Conservation (phyloP, 2,329 filamentous ascomycete genomes). For the Phialemoniopsis sp. region DNA sequence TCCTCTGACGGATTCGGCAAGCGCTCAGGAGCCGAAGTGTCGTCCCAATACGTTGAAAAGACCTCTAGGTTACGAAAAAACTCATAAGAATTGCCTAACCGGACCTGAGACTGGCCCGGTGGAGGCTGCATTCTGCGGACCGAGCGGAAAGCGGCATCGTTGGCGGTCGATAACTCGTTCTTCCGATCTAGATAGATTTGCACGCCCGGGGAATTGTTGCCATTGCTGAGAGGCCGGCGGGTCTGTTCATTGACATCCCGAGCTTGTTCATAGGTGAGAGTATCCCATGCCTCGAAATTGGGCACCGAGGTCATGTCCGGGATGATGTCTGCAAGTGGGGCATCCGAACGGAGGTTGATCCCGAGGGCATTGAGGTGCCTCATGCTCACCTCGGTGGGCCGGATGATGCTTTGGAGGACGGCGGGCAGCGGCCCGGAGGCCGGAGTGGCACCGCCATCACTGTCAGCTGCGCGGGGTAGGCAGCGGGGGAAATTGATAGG, state of each 20-base stretch:
- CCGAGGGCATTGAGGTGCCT: conserved; percentile 54
- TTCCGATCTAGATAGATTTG: conserved; percentile 55
- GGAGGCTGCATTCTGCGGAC: conserved; percentile 53
- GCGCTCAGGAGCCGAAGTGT: conserved; percentile 45
- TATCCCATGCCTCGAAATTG: conserved; percentile 48
- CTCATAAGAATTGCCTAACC: conserved; percentile 61
- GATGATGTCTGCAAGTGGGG: conserved; percentile 42
- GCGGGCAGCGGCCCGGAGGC: conserved; percentile 35
- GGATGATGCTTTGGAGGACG: conserved; percentile 49
- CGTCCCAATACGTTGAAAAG: conserved; percentile 58
- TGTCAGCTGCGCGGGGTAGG: conserved; percentile 21
- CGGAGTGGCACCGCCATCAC: conserved; percentile 5
- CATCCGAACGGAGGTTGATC: conserved; percentile 49
- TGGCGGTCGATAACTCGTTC: conserved; percentile 50
- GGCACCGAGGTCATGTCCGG: conserved; percentile 51
- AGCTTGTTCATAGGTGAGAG: conserved; percentile 43
- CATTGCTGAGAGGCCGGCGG: conserved; percentile 44
- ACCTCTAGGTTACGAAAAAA: conserved; percentile 61
- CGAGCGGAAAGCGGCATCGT: conserved; percentile 57
- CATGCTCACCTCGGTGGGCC: conserved; percentile 43
- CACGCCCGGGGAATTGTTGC: conserved; percentile 51
- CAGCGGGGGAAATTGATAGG: conserved; percentile 46
- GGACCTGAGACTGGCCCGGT: conserved; percentile 47
- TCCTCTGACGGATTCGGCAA: conserved; percentile 1
- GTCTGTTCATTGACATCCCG: conserved; percentile 43